These are phyloP conservation scores for Mycena haematopus DNA, from an alignment of 768 basidiomycete species.

Conservation along the genomic window DNA sequence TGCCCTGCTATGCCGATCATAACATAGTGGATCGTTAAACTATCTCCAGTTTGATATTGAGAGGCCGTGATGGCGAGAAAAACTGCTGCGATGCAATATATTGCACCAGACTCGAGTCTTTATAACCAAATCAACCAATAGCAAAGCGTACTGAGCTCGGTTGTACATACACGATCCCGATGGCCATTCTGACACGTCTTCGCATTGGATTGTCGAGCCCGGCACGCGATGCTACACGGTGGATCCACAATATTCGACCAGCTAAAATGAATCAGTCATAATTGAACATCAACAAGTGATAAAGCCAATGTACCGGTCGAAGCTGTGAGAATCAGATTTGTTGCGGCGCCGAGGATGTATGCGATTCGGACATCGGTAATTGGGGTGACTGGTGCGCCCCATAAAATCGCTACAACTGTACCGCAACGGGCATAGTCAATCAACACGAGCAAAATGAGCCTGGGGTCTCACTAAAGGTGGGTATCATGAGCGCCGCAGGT, in stretches of 20 bases:
- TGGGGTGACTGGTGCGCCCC: background rate
- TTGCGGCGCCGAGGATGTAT: background rate
- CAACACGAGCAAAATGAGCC: background rate
- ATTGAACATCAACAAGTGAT: background rate
- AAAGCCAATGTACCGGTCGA: background rate
- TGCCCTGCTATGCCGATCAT: background rate
- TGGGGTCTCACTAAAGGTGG: background rate
- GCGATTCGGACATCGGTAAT: background rate
- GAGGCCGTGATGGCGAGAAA: background rate
- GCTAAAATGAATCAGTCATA: background rate
- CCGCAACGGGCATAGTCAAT: background rate
- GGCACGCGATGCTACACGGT: background rate
- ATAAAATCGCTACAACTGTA: background rate
- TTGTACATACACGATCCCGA: background rate
- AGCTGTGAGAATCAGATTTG: background rate
- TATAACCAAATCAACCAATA: background rate
- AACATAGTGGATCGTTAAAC: background rate
- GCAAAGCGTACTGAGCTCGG: too few relatives aligned
- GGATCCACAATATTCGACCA: conserved; percentile 7
- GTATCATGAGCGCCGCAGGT: background rate
- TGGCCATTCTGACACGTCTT: background rate
- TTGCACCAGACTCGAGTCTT: conserved; percentile 4
- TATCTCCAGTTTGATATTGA: too few relatives aligned
- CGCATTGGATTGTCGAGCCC: background rate
- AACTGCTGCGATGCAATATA: background rate